phyloP scores from a whole-genome alignment of 2,329 filamentous ascomycete species.

The Trichoderma hamatum region DNA sequence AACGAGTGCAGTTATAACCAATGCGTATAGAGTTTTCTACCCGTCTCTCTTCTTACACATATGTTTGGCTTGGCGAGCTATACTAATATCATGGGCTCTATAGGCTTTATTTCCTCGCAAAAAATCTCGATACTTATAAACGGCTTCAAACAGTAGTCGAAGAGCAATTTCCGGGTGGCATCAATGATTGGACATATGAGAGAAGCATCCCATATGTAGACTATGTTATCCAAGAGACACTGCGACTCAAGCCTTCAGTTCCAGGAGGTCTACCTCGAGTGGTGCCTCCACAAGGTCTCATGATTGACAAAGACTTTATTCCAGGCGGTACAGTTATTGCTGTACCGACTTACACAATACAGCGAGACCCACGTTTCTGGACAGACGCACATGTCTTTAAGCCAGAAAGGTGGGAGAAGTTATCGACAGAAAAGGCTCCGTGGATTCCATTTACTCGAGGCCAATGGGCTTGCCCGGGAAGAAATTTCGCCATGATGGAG shows the following conservation, averaged over 20 bases:
- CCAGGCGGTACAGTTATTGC: slow-evolving; percentile 43
- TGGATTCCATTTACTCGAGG: slow-evolving; percentile 30
- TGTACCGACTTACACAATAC: slow-evolving; percentile 29
- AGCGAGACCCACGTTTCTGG: slow-evolving; percentile 31
- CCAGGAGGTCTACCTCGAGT: slow-evolving; percentile 41
- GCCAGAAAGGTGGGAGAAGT: slow-evolving; percentile 40
- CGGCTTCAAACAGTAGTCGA: not conserved
- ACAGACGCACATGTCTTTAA: slow-evolving; percentile 35
- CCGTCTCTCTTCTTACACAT: too few species aligned
- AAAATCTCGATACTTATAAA: not conserved
- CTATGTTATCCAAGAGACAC: slow-evolving; percentile 45
- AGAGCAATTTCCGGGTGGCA: not conserved
- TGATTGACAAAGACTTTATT: slow-evolving; percentile 39
- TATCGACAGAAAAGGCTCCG: slow-evolving; percentile 9
- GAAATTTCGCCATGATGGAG: slow-evolving; percentile 43
- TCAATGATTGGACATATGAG: slow-evolving; percentile 26
- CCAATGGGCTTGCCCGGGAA: slow-evolving; percentile 42
- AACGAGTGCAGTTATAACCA: slow-evolving; percentile 8
- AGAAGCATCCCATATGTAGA: slow-evolving; percentile 34
- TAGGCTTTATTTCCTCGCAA: slow-evolving; percentile 12
- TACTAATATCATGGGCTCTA: not conserved
- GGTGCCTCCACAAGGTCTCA: slow-evolving; percentile 44
- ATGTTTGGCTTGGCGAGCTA: not conserved
- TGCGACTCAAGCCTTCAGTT: slow-evolving; percentile 45
- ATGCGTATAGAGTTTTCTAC: not conserved